Base-by-base conservation (phyloP, 208 protist genomes). In the Trypanosoma conorhini region DNA sequence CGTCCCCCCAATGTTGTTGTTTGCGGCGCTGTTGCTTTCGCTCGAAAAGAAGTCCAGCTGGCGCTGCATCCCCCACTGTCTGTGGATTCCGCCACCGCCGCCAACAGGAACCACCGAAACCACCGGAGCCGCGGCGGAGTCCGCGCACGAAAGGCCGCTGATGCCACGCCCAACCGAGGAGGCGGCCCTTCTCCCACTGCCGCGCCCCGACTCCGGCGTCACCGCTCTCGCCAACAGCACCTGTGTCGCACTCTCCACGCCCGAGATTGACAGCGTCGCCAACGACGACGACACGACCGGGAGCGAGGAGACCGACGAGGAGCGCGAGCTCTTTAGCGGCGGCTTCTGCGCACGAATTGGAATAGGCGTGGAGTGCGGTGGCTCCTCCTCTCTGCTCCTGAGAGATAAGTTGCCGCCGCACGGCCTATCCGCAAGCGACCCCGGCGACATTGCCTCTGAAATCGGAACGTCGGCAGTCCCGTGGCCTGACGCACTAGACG, bases 321-420 rank as follows among this genome's bases (percentile, higher is more conserved):
- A 70, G 46, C 12, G 64, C 30, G 58, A 61, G n/a, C 58, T 60
- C 26, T 54, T 44, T 17, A 63, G 26, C 21, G 46, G 31, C 9
- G 28, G 52, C 28, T 46, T 26, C 10, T n/a, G 40, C 55, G 55
- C 26, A 31, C 48, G 63, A 24, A 76, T 61, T 35, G 64, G 64
- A 46, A 76, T 76, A 10, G 71, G 64, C 10, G 12, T 46, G 19
- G 71, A 76, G 28, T 46, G 35, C 28, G n/a, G n/a, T 35, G 31
- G 38, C 42, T 19, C 13, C 13, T 63, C 67, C 17, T 15, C 3
- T 28, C 1, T 3, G 0, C 1, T 0, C 30, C 35, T 0, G 26
- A 15, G 26, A 15, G 28, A 31, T 17, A 12, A 31, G 22, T 1
- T 9, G 22, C 19, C 19, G n/a, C 15, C 42, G 17, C 42, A 19